These are phyloP conservation scores for Lentinula guzmanii DNA, from an alignment of 768 basidiomycete genomes.

Conservation along the genomic window DNA sequence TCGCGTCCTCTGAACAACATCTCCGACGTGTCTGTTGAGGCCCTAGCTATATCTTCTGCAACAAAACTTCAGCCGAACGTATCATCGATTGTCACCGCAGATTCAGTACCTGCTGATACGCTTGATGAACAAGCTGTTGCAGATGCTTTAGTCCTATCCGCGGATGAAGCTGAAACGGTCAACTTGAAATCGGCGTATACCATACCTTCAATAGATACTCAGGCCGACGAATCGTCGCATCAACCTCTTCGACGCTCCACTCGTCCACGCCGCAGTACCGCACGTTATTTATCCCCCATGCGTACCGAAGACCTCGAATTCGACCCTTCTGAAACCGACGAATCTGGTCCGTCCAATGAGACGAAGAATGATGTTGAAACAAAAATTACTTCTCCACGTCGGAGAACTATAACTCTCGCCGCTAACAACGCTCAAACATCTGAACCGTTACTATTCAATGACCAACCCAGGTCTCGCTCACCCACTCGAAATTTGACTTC, in stretches of 20 bases:
- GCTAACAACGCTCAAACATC: neutral
- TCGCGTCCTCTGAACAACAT: constrained; percentile 1
- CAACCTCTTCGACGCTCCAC: constrained; percentile 30
- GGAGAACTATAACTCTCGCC: neutral
- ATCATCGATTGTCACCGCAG: neutral
- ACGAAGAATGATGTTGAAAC: neutral
- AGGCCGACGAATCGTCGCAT: constrained; percentile 3
- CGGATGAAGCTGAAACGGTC: neutral
- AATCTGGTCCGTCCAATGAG: neutral
- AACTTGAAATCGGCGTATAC: neutral
- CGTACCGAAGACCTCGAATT: constrained; percentile 9
- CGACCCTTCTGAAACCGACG: neutral
- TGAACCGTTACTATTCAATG: neutral
- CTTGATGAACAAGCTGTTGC: constrained; percentile 13
- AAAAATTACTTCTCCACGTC: neutral
- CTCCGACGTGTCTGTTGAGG: neutral
- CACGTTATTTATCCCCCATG: constrained; percentile 18
- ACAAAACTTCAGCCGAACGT: neutral
- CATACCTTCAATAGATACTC: neutral
- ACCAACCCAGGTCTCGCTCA: neutral
- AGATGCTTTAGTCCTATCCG: constrained; percentile 6
- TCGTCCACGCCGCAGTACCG: constrained; percentile 30
- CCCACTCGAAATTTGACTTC: neutral
- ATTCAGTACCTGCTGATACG: neutral
- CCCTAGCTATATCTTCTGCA: neutral